Conservation (phyloP, 495 filamentous ascomycete genomes). For the Aspergillus cavernicola region DNA sequence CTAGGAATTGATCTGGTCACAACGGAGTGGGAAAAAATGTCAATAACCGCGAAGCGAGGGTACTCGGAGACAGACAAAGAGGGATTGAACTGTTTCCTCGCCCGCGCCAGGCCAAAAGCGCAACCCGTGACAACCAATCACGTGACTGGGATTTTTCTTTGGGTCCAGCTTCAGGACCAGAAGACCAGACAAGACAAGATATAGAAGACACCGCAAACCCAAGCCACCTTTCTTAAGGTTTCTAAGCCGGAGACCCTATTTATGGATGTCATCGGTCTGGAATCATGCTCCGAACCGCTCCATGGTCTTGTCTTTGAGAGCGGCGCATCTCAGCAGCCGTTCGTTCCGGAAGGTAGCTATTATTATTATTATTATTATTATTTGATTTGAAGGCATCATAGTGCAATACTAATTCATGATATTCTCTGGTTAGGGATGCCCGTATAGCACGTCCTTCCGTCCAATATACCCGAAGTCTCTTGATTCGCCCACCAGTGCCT, state of each 20-base stretch:
- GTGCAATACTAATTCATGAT: not conserved
- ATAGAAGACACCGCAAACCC: not conserved
- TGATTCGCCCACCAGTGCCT: not conserved
- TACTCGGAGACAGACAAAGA: conserved; percentile 16
- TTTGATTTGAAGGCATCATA: not conserved
- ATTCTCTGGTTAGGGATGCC: conserved; percentile 7
- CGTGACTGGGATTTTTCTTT: conserved; percentile 33
- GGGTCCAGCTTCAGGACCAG: not conserved
- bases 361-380: no score
- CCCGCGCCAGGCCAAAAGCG: conserved; percentile 38
- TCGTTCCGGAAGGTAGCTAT: conserved; percentile 28
- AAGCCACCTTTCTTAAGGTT: not conserved
- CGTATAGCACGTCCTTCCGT: conserved; percentile 9
- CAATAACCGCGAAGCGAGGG: conserved; percentile 1
- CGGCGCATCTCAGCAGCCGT: conserved; percentile 26
- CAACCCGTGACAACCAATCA: conserved; percentile 39
- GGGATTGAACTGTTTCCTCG: conserved; percentile 20
- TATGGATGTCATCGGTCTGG: conserved; percentile 50
- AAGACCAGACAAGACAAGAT: not conserved
- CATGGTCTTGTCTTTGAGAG: conserved; percentile 38
- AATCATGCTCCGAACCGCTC: conserved; percentile 42
- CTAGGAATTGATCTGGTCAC: conserved; percentile 3
- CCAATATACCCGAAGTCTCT: conserved; percentile 2
- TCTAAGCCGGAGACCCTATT: conserved; percentile 26
- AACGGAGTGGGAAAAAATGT: conserved; percentile 8